phyloP scores from a whole-genome alignment of 2,329 filamentous ascomycete genomes.

The Penicillium sp. region DNA sequence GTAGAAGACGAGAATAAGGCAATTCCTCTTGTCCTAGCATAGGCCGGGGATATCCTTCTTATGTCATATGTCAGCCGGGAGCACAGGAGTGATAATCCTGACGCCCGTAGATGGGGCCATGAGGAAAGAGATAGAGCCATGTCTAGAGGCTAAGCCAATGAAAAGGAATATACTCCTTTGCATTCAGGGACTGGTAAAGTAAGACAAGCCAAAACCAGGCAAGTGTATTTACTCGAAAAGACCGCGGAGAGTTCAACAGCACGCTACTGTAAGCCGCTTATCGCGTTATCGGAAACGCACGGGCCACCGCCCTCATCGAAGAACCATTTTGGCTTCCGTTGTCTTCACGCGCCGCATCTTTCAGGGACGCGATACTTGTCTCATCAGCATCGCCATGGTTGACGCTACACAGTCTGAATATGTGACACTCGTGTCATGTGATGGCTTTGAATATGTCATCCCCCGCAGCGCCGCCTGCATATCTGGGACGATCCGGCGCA shows the following conservation, averaged over 20 bases:
- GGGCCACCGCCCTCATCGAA: neutral
- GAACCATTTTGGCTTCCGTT: neutral
- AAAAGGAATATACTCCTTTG: neutral
- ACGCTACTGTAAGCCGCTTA: neutral
- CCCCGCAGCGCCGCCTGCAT: slow-evolving; percentile 62
- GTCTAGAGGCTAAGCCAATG: neutral
- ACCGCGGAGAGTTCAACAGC: neutral
- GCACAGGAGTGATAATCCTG: neutral
- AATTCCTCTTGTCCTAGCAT: neutral
- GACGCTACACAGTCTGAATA: slow-evolving; percentile 50
- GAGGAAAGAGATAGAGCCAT: neutral
- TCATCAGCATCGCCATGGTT: slow-evolving; percentile 9
- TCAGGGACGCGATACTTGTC: neutral
- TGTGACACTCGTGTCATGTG: slow-evolving; percentile 65
- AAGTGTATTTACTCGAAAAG: neutral
- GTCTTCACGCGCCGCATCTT: neutral
- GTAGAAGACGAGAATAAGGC: slow-evolving; percentile 13
- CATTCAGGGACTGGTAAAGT: neutral
- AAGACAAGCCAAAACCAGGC: neutral
- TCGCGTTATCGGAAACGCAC: slow-evolving; percentile 1
- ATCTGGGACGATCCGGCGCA: slow-evolving; percentile 63
- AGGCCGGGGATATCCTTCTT: neutral
- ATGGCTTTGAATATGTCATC: slow-evolving; percentile 67
- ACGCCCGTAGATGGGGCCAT: neutral
- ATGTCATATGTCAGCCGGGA: neutral